phyloP scores from a whole-genome alignment of 768 basidiomycete genomes.

The Boletus vermiculosoides region DNA sequence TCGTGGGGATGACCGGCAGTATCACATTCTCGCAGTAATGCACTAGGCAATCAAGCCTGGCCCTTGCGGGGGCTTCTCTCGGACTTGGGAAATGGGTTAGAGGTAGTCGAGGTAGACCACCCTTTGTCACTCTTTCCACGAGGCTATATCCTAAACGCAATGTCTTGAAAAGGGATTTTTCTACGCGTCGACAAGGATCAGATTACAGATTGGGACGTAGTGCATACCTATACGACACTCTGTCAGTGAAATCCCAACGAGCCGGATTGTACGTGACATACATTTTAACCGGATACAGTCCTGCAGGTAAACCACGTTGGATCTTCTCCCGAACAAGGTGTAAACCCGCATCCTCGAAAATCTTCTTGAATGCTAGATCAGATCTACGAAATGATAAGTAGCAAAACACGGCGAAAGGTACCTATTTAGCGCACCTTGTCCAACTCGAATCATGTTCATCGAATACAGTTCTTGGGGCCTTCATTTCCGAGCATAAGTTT shows the following conservation, averaged over 20 bases:
- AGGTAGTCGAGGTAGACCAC: neutral
- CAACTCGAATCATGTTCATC: slow-evolving; percentile 89
- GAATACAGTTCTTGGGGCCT: slow-evolving; percentile 57
- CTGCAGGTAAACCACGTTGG: slow-evolving; percentile 81
- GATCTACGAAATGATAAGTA: slow-evolving; percentile 51
- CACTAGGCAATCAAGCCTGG: neutral
- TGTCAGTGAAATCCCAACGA: slow-evolving; percentile 8
- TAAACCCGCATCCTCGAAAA: slow-evolving; percentile 75
- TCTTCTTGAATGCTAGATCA: slow-evolving; percentile 73
- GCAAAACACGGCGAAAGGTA: neutral
- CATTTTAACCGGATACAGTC: slow-evolving; percentile 86
- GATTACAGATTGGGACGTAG: slow-evolving; percentile 15
- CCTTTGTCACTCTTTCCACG: neutral
- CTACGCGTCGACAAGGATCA: neutral
- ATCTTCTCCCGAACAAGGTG: slow-evolving; percentile 68
- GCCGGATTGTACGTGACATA: slow-evolving; percentile 33
- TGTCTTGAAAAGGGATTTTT: neutral
- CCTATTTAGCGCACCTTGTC: slow-evolving; percentile 61
- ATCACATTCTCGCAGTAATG: slow-evolving; percentile 31
- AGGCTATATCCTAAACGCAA: neutral
- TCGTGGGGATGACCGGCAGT: slow-evolving; percentile 67
- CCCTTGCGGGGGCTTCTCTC: neutral
- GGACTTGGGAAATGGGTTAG: too few relatives aligned
- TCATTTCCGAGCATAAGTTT: slow-evolving; percentile 70
- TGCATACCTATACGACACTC: slow-evolving; percentile 23